Percentiles rank a stretch among this genome's conserved stretches.
Conservation (phyloP, 1,284 basidiomycete species). For the Trametes hirsuta region DNA sequence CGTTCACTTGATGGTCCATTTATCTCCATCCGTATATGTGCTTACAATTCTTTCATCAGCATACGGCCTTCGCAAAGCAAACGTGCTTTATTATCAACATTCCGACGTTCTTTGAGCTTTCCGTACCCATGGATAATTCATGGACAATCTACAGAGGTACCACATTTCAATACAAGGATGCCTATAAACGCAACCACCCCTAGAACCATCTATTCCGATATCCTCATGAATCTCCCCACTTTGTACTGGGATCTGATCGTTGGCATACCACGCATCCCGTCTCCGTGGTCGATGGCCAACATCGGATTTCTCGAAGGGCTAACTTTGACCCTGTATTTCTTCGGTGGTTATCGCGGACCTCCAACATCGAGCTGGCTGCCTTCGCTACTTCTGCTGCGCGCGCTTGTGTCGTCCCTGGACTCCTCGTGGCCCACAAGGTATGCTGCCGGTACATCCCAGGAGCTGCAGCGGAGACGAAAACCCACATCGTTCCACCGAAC, state of each 20-base stretch:
- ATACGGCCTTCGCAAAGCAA: not conserved
- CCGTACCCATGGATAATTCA: too few relatives aligned
- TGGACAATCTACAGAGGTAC: too few relatives aligned
- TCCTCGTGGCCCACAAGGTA: not conserved
- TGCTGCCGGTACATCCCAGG: slow-evolving; percentile 15
- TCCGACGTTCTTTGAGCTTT: too few relatives aligned
- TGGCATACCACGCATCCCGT: not conserved
- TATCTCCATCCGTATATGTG: slow-evolving; percentile 15
- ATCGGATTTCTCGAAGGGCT: slow-evolving; percentile 1
- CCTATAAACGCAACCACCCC: too few relatives aligned
- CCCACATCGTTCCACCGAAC: slow-evolving; percentile 19
- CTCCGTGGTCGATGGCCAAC: not conserved
- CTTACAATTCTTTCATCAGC: not conserved
- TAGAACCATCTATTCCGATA: not conserved
- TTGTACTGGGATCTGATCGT: slow-evolving; percentile 9
- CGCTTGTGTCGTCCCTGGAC: slow-evolving; percentile 6
- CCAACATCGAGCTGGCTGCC: not conserved
- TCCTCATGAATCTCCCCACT: not conserved
- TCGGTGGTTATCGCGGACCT: not conserved
- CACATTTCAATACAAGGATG: not conserved
- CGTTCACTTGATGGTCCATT: slow-evolving; percentile 7
- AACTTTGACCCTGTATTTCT: not conserved
- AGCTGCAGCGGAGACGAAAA: slow-evolving; percentile 18
- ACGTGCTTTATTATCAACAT: too few relatives aligned
- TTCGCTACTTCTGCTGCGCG: slow-evolving; percentile 5